Evolutionary conservation across 75 land plant genomes (phyloP), one percentile per base, ranked within the genome.

Genomic region (Azolla pinnata): DNA sequence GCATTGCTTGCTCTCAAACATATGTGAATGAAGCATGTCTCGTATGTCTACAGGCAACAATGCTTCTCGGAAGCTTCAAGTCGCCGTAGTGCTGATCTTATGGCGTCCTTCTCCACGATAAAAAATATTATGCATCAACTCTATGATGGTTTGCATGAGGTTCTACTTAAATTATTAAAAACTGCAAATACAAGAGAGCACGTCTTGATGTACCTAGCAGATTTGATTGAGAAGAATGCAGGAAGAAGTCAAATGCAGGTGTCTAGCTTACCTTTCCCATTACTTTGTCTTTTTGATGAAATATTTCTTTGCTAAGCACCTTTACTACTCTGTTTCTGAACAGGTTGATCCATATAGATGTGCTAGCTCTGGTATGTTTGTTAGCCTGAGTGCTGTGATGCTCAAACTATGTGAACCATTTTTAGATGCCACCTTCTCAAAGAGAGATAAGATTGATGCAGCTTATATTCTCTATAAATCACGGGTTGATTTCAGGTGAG

Each of bases 341-440:
- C 80, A 92, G 97, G 82, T 89, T 47, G 83, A 93, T 56, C 83
- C 83, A 54, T 54, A 89, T 30, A 57, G 67, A 12, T 79, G 76
- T 81, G 98, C 96, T 50, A 89, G 96, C 71, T 64, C 81, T 27
- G 98, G 90, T 50, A 79, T 73, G 77, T 93, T 93, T 77, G 81
- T 93, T 18, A 85, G 77, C 54, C 79, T 93, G 27, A 89, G 96
- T 64, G 96, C 98, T 16, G 83, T 85, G n/a, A 93, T 93, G 98
- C 90, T 93, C 44, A 80, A 77, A 32, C 81, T 93, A 18, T 93
- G 90, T 66, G 90, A 81, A 42, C 98, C 98, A 19, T 93, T 93
- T 67, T 44, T 93, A 44, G 96, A 89, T 75, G 79, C 75, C 25
- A 75, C 73, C 45, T 65, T 71, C 16, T 44, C 84, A 25, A 93